Conservation (phyloP, 768 basidiomycete genomes). For the Leccinum arenicola region DNA sequence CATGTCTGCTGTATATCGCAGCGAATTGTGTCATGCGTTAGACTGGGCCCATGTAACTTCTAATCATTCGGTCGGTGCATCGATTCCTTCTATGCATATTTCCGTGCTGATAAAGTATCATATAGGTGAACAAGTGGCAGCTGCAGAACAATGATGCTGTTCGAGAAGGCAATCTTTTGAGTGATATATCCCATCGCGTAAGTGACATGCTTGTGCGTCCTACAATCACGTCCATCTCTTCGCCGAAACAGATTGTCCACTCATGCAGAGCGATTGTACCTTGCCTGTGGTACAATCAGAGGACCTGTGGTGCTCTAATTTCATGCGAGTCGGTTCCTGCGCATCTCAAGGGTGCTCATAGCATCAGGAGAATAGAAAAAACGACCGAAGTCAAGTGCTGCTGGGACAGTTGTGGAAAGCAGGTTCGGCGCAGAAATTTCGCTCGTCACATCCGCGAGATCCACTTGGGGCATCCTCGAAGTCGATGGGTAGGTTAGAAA, state of each 20-base stretch:
- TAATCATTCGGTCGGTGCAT: not conserved
- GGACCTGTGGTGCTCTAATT: not conserved
- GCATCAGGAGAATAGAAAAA: not conserved
- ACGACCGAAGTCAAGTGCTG: fast-evolving
- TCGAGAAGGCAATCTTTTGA: not conserved
- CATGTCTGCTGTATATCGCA: not conserved
- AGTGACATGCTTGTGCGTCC: not conserved
- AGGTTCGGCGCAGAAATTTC: not conserved
- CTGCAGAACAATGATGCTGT: not conserved
- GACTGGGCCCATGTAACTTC: not conserved
- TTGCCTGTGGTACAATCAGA: not conserved
- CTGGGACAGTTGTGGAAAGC: not conserved
- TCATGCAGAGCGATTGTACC: not conserved
- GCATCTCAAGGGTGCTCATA: not conserved
- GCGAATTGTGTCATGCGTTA: slow-evolving; percentile 1
- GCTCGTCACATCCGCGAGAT: slow-evolving; percentile 1
- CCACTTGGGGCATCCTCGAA: slow-evolving; percentile 7
- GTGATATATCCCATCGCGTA: not conserved
- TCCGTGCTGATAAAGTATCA: not conserved
- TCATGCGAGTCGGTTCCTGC: not conserved
- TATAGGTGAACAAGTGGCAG: not conserved
- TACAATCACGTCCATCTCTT: not conserved
- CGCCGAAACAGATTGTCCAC: not conserved
- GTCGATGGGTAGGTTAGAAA: not conserved
- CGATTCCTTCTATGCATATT: not conserved